Evolutionary conservation across 179 eudicot genomes (phyloP), one percentile per base, ranked within the genome.

Genomic region (Drosera spatulata): DNA sequence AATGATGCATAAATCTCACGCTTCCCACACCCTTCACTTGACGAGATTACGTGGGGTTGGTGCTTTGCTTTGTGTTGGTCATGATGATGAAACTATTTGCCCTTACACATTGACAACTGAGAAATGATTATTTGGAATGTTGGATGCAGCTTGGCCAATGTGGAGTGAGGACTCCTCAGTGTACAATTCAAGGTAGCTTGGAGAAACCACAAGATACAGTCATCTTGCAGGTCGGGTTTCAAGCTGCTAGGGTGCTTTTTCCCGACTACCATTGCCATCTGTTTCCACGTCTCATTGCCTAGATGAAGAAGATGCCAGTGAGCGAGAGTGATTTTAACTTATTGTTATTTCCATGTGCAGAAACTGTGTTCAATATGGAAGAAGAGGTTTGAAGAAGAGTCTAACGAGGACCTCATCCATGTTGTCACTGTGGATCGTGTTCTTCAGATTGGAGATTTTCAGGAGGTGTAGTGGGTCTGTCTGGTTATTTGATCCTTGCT

Each of bases 151-250:
- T 91, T 33, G 80, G 77, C 57, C 96, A 91, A 64, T 69, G 84
- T 64, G 85, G 91, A 41, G 48, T 82, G 71, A 79, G 95, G 71
- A 91, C 96, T 69, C 95, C 87, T 3, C 96, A 91, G 73, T 91
- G 98, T 69, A 88, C 96, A 14, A 79, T 91, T 62, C 94, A 83
- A 69, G 98, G 98, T 56, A 77, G 69, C 78, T 83, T 88, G 33
- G 33, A 22, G 33, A 22, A 22, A 22, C 33, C 33, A 22, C 33
- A 22, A 22, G 33, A 22, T 22, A 56, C 76, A 66, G 13, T 53
- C 65, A 48, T 67, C 7, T 54, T 88, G 65, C 78, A 77, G 91
- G 96, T 88, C 55, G 44, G 45, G 38, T 56, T 57, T 8, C 15
- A 39, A 8, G 8, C 14, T 9, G 1, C 33, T 22, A 22, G 33